These are phyloP conservation scores for Bruguiera hainesii DNA, from an alignment of 441 rosid species.

Conservation along the genomic window DNA sequence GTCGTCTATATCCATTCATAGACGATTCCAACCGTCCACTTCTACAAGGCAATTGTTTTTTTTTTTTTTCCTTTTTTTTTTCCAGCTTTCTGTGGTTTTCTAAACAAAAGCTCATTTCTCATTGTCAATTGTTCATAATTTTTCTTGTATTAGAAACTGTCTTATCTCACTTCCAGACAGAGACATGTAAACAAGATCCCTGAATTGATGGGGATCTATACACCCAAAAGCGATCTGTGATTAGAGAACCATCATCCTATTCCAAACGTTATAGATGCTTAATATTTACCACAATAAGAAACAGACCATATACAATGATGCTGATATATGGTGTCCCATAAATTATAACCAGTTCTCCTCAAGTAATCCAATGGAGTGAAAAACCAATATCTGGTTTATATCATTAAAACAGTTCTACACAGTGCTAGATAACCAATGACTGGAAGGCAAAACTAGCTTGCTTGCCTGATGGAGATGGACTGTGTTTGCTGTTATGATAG, in stretches of 20 bases:
- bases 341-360: too few species aligned
- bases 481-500: constrained; percentile 16
- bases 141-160: background rate
- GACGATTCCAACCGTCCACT: constrained; percentile 15
- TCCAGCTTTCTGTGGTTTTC: background rate
- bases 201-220: background rate
- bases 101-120: background rate
- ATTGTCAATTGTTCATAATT: background rate
- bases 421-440: constrained; percentile 1
- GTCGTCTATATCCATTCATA: background rate
- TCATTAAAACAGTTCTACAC: background rate
- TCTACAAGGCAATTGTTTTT: constrained; percentile 8
- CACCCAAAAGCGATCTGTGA: background rate
- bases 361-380: too few species aligned
- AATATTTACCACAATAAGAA: too few species aligned
- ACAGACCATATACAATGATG: too few species aligned
- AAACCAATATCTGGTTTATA: too few species aligned
- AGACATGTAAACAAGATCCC: background rate
- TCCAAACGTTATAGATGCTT: too few species aligned
- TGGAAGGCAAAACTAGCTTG: constrained; percentile 20
- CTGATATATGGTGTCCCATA: too few species aligned
- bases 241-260: background rate
- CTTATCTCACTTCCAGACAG: background rate
- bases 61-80: background rate
- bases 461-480: constrained; percentile 14